Percentiles rank a stretch among this genome's conserved stretches.
These are phyloP conservation scores for Taxillus chinensis DNA, from an alignment of 164 flowering plant species.

Conservation along the genomic window DNA sequence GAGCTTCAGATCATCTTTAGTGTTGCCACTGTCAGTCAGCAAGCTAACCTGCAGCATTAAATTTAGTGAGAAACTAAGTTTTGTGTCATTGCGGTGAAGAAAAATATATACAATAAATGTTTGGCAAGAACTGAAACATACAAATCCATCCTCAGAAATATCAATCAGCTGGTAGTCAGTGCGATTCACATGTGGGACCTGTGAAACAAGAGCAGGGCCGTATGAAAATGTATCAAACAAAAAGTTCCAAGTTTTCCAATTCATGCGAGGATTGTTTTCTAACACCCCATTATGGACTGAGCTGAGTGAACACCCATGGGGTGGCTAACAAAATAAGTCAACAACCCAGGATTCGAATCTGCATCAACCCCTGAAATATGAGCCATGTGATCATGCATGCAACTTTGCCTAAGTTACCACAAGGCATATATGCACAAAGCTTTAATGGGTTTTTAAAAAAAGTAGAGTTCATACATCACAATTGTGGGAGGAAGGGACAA, in stretches of 20 bases:
- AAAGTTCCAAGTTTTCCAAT: background rate
- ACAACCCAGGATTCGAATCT: no score
- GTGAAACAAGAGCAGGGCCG: background rate
- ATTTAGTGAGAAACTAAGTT: background rate
- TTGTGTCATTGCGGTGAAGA: background rate
- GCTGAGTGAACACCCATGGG: no score
- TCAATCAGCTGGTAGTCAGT: conserved; percentile 37
- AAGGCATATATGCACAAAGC: no score
- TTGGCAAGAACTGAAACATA: background rate
- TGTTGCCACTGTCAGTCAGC: conserved; percentile 40
- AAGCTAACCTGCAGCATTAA: conserved; percentile 30
- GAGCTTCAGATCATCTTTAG: conserved; percentile 56
- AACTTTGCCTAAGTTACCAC: no score
- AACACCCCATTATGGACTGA: no score
- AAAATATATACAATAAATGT: background rate
- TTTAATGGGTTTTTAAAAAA: no score
- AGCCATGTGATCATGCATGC: no score
- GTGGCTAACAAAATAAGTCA: no score
- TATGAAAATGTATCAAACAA: background rate
- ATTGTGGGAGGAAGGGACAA: conserved; percentile 32
- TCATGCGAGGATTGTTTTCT: background rate
- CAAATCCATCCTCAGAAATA: conserved; percentile 20
- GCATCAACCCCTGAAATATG: no score
- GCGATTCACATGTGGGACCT: conserved; percentile 38
- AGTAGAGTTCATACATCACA: conserved; percentile 23